Evolutionary conservation across 257 asterid species (phyloP).

Genomic region (Rhazya stricta): DNA sequence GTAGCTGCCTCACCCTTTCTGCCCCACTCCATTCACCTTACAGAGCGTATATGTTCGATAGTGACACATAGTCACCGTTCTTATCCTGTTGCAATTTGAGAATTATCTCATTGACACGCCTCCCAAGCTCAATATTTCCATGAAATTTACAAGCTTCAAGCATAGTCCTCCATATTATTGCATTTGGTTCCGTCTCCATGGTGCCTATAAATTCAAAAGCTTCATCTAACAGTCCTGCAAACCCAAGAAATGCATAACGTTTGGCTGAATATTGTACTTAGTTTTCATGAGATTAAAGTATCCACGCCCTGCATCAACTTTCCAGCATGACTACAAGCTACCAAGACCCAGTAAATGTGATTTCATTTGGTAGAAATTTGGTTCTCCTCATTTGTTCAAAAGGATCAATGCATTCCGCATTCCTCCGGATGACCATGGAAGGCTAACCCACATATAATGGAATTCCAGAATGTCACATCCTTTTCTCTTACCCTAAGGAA

Average conservation of each 20-base stretch:
- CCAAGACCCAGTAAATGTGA: constrained; percentile 55
- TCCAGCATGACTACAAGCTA: constrained; percentile 69
- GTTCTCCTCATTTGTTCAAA: constrained; percentile 64
- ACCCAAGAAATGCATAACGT: constrained; percentile 55
- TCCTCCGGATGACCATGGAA: constrained; percentile 48
- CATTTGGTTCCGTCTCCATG: constrained; percentile 63
- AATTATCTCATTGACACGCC: constrained; percentile 46
- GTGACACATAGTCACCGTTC: constrained; percentile 62
- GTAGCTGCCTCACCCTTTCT: constrained; percentile 52
- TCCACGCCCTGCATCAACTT: constrained; percentile 50
- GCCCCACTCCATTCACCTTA: constrained; percentile 59
- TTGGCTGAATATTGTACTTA: constrained; percentile 41
- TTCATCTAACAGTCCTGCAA: constrained; percentile 60
- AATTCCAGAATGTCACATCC: constrained; percentile 60
- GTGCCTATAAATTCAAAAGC: constrained; percentile 49
- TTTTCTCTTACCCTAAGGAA: constrained; percentile 49
- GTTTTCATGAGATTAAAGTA: constrained; percentile 46
- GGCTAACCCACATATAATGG: constrained; percentile 54
- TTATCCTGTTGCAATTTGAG: constrained; percentile 41
- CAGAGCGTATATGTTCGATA: constrained; percentile 61
- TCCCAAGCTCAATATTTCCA: constrained; percentile 60
- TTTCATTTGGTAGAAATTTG: constrained; percentile 44
- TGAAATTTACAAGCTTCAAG: constrained; percentile 68
- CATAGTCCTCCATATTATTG: constrained; percentile 66
- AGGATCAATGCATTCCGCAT: constrained; percentile 44